phyloP scores from a whole-genome alignment of 345 rosid species.

The Gynandropsis gynandra region DNA sequence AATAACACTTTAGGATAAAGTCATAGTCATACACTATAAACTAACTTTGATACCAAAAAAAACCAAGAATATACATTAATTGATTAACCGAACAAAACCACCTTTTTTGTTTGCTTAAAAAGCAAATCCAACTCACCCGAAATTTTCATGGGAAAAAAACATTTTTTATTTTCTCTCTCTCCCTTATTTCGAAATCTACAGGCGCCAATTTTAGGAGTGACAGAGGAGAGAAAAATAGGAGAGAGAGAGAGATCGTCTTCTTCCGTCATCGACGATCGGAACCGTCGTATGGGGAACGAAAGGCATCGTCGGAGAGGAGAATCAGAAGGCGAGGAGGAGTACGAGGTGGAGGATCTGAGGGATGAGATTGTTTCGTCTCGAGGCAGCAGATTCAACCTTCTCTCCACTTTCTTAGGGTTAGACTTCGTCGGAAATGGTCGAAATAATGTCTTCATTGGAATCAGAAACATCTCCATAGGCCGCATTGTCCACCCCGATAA shows the following conservation, averaged over 20 bases:
- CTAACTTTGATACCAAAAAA: too few species aligned
- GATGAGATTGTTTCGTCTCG: slow-evolving; percentile 14
- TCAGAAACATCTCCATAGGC: slow-evolving; percentile 50
- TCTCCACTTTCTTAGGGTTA: slow-evolving; percentile 23
- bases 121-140: too few species aligned
- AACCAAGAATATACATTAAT: too few species aligned
- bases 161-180: too few species aligned
- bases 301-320: slow-evolving; percentile 18
- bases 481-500: slow-evolving; percentile 65
- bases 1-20: too few species aligned
- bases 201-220: too few species aligned
- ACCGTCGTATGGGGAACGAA: neutral
- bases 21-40: too few species aligned
- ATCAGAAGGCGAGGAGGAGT: slow-evolving; percentile 22
- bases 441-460: slow-evolving; percentile 36
- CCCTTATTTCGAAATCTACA: too few species aligned
- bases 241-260: slow-evolving; percentile 6
- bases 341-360: slow-evolving; percentile 26
- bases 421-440: slow-evolving; percentile 19
- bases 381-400: slow-evolving; percentile 17
- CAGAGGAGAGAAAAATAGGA: neutral
- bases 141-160: too few species aligned
- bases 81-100: too few species aligned
- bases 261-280: slow-evolving; percentile 10
- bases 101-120: too few species aligned